These are phyloP conservation scores for Beauveria bassiana DNA, from an alignment of 2,329 filamentous ascomycete genomes.

Conservation along the genomic window DNA sequence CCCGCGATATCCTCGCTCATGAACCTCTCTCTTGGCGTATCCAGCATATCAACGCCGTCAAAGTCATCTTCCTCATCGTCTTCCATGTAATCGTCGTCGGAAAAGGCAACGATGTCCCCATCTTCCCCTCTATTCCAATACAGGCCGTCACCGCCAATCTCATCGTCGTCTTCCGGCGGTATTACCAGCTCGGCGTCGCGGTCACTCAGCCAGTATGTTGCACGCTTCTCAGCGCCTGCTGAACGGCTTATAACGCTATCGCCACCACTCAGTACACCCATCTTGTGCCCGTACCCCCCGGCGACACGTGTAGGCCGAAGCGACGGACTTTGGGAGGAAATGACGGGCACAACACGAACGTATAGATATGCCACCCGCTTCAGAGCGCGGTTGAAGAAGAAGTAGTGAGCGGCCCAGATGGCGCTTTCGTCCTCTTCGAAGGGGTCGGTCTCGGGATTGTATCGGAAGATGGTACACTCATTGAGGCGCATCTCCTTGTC, in stretches of 20 bases:
- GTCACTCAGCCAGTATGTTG: slow-evolving; percentile 81
- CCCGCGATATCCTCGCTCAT: slow-evolving; percentile 57
- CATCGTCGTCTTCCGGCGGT: slow-evolving; percentile 39
- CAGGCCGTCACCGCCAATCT: slow-evolving; percentile 41
- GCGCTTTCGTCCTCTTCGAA: slow-evolving; percentile 88
- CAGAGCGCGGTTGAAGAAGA: slow-evolving; percentile 89
- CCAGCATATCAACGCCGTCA: slow-evolving; percentile 31
- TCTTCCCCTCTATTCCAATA: slow-evolving; percentile 53
- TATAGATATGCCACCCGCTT: slow-evolving; percentile 95
- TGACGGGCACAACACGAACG: slow-evolving; percentile 76
- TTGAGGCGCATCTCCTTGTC: slow-evolving; percentile 91
- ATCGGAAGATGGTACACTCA: slow-evolving; percentile 84
- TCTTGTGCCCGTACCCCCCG: slow-evolving; percentile 17
- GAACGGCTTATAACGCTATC: slow-evolving; percentile 5
- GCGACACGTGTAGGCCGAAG: slow-evolving; percentile 27
- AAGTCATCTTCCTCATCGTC: slow-evolving; percentile 39
- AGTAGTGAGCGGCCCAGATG: slow-evolving; percentile 93
- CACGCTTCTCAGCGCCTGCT: slow-evolving; percentile 54
- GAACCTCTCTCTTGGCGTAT: slow-evolving; percentile 40
- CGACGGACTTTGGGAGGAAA: slow-evolving; percentile 54
- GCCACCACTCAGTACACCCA: slow-evolving; percentile 9
- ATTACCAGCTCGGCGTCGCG: slow-evolving; percentile 42
- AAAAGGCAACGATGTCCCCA: slow-evolving; percentile 47
- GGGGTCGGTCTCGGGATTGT: slow-evolving; percentile 80
- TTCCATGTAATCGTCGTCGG: slow-evolving; percentile 42